Base-by-base conservation (phyloP, 352 stramenopile species). In the Sclerospora graminicola region DNA sequence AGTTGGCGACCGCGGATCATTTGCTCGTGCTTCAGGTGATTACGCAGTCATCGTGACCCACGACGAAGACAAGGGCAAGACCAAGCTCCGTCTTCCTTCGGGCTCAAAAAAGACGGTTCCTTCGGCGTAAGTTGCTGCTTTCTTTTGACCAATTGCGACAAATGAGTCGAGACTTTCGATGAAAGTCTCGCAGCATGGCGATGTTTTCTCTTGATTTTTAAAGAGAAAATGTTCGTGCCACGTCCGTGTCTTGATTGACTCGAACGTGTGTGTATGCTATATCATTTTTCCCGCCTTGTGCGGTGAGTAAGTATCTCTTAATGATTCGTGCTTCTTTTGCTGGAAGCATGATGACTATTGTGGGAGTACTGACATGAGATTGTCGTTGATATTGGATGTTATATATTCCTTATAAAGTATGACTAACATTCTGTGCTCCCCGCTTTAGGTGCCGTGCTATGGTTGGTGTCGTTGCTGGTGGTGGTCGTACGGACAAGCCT, bases 1-100 rank as follows among this genome's bases (percentile, higher is more conserved):
- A 53, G 80, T 93, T 36, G 96, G 96, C 49, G 96, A 99, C 79
- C 89, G 95, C 47, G 96, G 96, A 50, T 84, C 80, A 47, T 97
- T 98, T 67, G 95, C 94, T 27, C 89, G 93, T 60, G 91, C 84
- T 55, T 98, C 94, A 55, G 96, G 96, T 48, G 88, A 97, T 75
- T 99, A 98, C 83, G 94, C 92, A 46, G 95, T 98, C 54, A 96
- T 99, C 48, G 95, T 99, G 61, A 88, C 89, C 49, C 96, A 99
- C 74, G 96, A 99, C 69, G 91, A 98, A 46, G 96, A 99, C 55
- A 98, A 98, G 80, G 90, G 84, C 54, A 98, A 90, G 76, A 95
- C 84, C 64, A 92, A 93, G 60, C 59, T 98, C 46, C 90, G 95
- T 81, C 73, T 98, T 13, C 94, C 95, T 43, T 98, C 90, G 41